Base-by-base conservation (phyloP, 257 asterid genomes). In the Lavandula angustifolia region DNA sequence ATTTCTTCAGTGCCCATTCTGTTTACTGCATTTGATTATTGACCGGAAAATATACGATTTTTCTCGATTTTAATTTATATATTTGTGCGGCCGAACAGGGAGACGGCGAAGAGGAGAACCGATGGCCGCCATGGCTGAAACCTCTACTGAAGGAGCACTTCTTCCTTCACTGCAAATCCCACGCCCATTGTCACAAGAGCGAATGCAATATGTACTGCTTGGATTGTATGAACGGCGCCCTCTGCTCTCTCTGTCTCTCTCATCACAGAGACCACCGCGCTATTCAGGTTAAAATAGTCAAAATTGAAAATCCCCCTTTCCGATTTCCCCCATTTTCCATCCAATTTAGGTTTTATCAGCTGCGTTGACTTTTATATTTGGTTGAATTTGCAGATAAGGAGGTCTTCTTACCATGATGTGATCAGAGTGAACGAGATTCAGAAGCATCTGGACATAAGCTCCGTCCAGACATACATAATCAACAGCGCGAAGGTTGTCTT, bases 151-250 rank as follows among this genome's bases (percentile, higher is more conserved):
- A 72, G 34, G 81, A 74, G 31, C 76, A 75, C 0, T 84, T 81
- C 80, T 84, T 84, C 17, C 70, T 76, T 40, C 88, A 75, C 17
- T 84, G 91, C 88, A 75, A 70, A 34, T 18, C 70, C 6, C 91
- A 85, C 53, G 81, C 76, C 4, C 84, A 82, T 70, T 78, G 83
- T 0, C 88, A 82, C 73, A 80, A 78, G 57, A 85, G 84, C 22
- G 91, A 84, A 78, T 84, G 91, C 66, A 84, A 84, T 22, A 79
- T 84, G 87, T 84, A 67, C 70, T 84, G 91, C 44, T 60, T 84
- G 66, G 87, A 84, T 47, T 84, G 91, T 61, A 74, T 76, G 74
- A 67, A 73, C 44, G 91, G 78, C 65, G 73, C 91, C 9, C 82
- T 84, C 50, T 84, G 91, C 48, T 78, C 87, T 1, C 78, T 79